phyloP scores from a whole-genome alignment of 2,329 filamentous ascomycete species.

The Colletotrichum tropicicola region DNA sequence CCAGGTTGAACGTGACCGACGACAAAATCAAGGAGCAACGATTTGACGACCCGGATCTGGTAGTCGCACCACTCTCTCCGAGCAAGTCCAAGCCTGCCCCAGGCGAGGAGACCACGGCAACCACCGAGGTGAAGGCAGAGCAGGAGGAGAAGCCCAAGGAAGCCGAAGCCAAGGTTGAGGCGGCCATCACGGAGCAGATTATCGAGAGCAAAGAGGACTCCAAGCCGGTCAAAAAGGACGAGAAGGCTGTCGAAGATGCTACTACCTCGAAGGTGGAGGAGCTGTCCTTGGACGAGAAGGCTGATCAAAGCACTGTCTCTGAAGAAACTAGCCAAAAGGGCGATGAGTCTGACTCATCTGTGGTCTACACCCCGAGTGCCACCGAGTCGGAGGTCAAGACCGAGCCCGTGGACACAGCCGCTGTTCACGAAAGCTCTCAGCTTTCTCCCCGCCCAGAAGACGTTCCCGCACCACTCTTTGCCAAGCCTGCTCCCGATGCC shows the following conservation, averaged over 20 bases:
- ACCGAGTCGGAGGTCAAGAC: constrained; percentile 19
- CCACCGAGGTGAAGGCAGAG: constrained; percentile 27
- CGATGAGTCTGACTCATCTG: constrained; percentile 38
- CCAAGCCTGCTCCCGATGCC: constrained; percentile 40
- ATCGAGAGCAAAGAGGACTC: not conserved
- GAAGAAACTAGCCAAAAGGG: constrained; percentile 28
- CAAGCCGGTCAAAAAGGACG: not conserved
- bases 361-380: constrained; percentile 33
- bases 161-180: constrained; percentile 18
- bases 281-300: constrained; percentile 23
- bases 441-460: constrained; percentile 71
- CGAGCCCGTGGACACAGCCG: constrained; percentile 10
- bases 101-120: constrained; percentile 24
- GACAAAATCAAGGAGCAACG: constrained; percentile 61
- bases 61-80: constrained; percentile 67
- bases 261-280: constrained; percentile 20
- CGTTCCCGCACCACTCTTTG: constrained; percentile 73
- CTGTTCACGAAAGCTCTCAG: constrained; percentile 4
- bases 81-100: constrained; percentile 43
- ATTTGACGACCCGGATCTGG: constrained; percentile 64
- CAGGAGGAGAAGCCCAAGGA: constrained; percentile 15
- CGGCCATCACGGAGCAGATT: constrained; percentile 1
- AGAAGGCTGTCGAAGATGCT: constrained; percentile 3
- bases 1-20: constrained; percentile 68
- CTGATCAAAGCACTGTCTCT: not conserved